Conservation (phyloP, 2,329 filamentous ascomycete species). For the Ascochyta fabae region DNA sequence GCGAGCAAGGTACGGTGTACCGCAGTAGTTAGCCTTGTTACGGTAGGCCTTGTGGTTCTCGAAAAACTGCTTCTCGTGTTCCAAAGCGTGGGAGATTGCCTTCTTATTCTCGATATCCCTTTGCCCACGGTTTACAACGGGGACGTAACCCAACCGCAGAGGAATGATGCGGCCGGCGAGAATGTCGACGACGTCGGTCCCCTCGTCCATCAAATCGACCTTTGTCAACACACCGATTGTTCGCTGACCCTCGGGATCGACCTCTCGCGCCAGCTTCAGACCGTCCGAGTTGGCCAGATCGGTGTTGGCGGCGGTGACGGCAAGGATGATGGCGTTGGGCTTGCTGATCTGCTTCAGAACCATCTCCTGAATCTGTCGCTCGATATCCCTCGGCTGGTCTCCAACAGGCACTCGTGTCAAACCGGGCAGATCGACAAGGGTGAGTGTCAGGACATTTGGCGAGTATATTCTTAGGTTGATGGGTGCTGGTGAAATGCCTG, state of each 20-base stretch:
- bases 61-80: slow-evolving; percentile 96
- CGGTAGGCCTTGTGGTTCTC: slow-evolving; percentile 98
- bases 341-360: slow-evolving; percentile 98
- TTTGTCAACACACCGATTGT: slow-evolving; percentile 99
- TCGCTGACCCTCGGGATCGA: slow-evolving; percentile 95
- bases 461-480: slow-evolving; percentile 99
- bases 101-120: slow-evolving; percentile 99
- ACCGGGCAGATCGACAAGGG: slow-evolving; percentile 93
- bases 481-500: slow-evolving; percentile 92
- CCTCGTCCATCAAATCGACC: slow-evolving; percentile 98
- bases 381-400: slow-evolving; percentile 95
- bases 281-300: slow-evolving; percentile 99
- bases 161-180: slow-evolving; percentile 97
- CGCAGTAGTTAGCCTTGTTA: slow-evolving; percentile 98
- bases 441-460: slow-evolving; percentile 95
- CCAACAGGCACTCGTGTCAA: slow-evolving; percentile 96
- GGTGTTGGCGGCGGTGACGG: slow-evolving; percentile 94
- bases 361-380: slow-evolving; percentile 96
- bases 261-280: slow-evolving; percentile 92
- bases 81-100: slow-evolving; percentile 85
- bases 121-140: slow-evolving; percentile 97
- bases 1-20: slow-evolving; percentile 92
- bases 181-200: slow-evolving; percentile 98
- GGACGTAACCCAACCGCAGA: slow-evolving; percentile 90
- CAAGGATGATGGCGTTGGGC: slow-evolving; percentile 96